Evolutionary conservation across 2,329 filamentous ascomycete genomes (phyloP).

Genomic region (Macroventuria anomochaeta): DNA sequence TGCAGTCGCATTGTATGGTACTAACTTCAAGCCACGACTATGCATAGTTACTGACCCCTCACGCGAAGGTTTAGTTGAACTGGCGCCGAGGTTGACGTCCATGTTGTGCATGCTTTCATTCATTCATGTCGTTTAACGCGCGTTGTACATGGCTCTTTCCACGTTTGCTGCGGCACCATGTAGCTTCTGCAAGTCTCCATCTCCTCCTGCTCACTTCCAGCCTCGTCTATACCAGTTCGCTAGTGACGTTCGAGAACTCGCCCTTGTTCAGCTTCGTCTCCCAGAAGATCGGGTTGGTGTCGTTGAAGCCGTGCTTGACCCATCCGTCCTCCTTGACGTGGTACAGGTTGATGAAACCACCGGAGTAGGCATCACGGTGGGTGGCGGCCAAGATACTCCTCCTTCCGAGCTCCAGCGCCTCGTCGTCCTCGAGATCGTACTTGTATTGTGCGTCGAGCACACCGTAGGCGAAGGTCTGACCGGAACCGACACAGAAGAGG

Average conservation of each 20-base stretch:
- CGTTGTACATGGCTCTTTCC: constrained; percentile 3
- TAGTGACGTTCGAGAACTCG: constrained; percentile 96
- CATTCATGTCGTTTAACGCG: constrained; percentile 18
- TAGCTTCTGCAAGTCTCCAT: constrained; percentile 1
- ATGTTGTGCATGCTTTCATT: constrained; percentile 17
- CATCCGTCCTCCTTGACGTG: constrained; percentile 99
- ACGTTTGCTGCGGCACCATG: background rate
- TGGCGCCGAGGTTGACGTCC: too few species aligned
- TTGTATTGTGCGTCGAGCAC: constrained; percentile 94
- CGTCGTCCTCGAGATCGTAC: constrained; percentile 85
- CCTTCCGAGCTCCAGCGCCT: constrained; percentile 87
- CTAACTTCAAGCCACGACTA: too few species aligned
- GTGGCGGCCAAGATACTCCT: constrained; percentile 95
- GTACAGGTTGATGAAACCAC: constrained; percentile 98
- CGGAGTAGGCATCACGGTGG: constrained; percentile 97
- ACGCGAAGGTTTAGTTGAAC: too few species aligned
- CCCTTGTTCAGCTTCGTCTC: constrained; percentile 98
- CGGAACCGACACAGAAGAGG: constrained; percentile 96
- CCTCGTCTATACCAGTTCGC: constrained; percentile 65
- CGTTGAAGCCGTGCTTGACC: constrained; percentile 98
- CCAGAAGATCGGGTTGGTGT: constrained; percentile 99
- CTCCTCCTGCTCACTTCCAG: background rate
- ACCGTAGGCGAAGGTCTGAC: constrained; percentile 98
- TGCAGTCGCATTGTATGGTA: too few species aligned
- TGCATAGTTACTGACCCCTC: too few species aligned